These are phyloP conservation scores for Ceratocystis harringtonii DNA, from an alignment of 2,329 filamentous ascomycete genomes.

Conservation along the genomic window DNA sequence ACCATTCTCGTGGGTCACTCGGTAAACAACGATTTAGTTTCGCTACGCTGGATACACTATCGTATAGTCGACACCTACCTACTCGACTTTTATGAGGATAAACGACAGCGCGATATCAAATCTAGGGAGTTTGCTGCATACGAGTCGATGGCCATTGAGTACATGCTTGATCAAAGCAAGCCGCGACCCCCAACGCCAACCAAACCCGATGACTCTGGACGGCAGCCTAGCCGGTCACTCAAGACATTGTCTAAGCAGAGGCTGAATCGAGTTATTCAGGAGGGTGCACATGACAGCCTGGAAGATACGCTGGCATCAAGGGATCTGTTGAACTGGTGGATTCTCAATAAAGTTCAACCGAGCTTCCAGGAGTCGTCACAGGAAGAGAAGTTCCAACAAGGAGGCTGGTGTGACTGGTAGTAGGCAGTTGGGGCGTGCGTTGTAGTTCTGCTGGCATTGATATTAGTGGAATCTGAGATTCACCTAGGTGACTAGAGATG, in stretches of 20 bases:
- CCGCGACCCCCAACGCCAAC: neutral
- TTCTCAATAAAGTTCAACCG: conserved; percentile 16
- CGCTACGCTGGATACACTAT: conserved; percentile 35
- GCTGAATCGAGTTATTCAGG: conserved; percentile 29
- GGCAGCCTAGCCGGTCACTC: conserved; percentile 24
- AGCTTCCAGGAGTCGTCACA: neutral
- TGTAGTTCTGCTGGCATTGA: no score
- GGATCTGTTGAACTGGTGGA: conserved; percentile 29
- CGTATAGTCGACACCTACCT: conserved; percentile 32
- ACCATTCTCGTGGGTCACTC: conserved; percentile 37
- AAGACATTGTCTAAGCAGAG: conserved; percentile 27
- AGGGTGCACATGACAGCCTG: conserved; percentile 28
- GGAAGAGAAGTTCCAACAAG: neutral
- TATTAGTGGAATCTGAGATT: no score
- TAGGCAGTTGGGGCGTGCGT: no score
- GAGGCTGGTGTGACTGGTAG: no score
- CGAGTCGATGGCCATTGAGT: neutral
- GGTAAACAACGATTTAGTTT: conserved; percentile 28
- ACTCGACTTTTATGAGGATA: conserved; percentile 21
- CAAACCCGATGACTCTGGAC: neutral
- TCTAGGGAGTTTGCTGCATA: conserved; percentile 16
- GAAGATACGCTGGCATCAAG: conserved; percentile 32
- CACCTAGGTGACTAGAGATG: no score
- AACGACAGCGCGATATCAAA: conserved; percentile 11
- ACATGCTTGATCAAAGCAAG: neutral